Percentiles rank a stretch among this genome's conserved stretches.
Evolutionary conservation across 2,329 filamentous ascomycete species (phyloP).

Genomic region (Orbilia ellipsospora): DNA sequence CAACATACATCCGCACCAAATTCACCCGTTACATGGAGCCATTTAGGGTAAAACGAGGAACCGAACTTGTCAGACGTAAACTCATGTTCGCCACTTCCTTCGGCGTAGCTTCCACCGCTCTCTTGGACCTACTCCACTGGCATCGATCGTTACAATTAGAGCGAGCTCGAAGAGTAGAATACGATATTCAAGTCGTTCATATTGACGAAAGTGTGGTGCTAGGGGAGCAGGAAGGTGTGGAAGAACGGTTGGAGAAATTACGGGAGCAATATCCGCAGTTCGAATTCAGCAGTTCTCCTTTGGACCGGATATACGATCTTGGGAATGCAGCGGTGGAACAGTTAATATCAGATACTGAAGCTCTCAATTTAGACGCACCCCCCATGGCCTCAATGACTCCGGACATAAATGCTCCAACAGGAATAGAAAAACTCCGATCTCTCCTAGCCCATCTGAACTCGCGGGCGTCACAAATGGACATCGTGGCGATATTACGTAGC

Average conservation of each 20-base stretch:
- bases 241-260: constrained; percentile 64
- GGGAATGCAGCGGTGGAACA: constrained; percentile 60
- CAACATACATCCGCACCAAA: constrained; percentile 80
- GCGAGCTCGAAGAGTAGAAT: constrained; percentile 74
- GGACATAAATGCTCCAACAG: background rate
- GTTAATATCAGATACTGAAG: constrained; percentile 2
- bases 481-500: constrained; percentile 76
- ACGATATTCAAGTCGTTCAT: constrained; percentile 73
- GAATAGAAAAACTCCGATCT: constrained; percentile 66
- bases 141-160: constrained; percentile 74
- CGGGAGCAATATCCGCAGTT: constrained; percentile 74
- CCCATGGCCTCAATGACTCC: constrained; percentile 28
- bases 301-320: constrained; percentile 72
- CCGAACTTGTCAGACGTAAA: constrained; percentile 61
- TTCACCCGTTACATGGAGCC: constrained; percentile 79
- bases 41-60: constrained; percentile 67
- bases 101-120: constrained; percentile 80
- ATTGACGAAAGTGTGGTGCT: constrained; percentile 63
- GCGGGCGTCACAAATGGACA: constrained; percentile 79
- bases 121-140: constrained; percentile 79
- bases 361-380: background rate
- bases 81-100: constrained; percentile 85
- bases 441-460: constrained; percentile 74
- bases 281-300: constrained; percentile 70
- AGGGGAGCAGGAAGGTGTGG: constrained; percentile 48